phyloP scores from a whole-genome alignment of 78 protist species.

The Dictyostelium intermedium region DNA sequence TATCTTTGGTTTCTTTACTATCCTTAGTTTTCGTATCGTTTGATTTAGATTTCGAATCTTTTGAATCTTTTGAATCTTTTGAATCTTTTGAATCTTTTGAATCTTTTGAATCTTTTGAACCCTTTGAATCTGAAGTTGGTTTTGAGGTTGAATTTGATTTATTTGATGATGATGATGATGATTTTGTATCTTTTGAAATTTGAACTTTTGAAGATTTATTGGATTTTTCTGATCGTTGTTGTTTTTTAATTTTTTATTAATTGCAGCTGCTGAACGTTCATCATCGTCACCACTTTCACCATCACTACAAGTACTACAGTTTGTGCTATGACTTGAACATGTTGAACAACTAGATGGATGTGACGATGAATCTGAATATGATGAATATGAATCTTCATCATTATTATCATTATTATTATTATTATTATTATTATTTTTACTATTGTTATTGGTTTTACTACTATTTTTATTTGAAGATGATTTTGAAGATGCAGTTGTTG shows the following conservation, averaged over 20 bases:
- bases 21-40: background rate
- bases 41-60: background rate
- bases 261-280: background rate
- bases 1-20: background rate
- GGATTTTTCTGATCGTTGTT: background rate
- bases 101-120: background rate
- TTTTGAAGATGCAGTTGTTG: background rate
- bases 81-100: background rate
- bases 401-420: background rate
- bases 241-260: background rate
- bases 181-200: background rate
- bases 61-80: background rate
- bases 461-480: background rate
- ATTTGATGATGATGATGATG: background rate
- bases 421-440: background rate
- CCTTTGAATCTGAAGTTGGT: background rate
- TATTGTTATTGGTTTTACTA: background rate
- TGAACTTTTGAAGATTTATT: background rate
- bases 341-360: background rate
- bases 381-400: background rate
- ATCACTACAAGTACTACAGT: background rate
- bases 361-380: background rate
- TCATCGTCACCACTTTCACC: constrained; percentile 1
- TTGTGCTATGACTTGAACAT: background rate
- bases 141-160: background rate